Base-by-base conservation (phyloP, 345 rosid genomes). In the Atalantia buxifolia region DNA sequence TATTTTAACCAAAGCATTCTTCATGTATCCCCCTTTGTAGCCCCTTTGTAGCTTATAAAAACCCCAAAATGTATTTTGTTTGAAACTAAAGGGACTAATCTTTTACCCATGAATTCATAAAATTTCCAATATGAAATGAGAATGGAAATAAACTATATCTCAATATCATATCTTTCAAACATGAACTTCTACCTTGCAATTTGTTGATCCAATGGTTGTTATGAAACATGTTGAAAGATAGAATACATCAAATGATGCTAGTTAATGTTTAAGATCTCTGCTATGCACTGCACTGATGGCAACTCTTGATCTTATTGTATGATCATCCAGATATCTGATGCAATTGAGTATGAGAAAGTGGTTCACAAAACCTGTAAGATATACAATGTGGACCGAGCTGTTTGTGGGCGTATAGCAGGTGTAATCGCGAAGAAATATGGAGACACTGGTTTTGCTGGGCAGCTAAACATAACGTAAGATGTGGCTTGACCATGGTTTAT, bases 361-460 rank as follows among this genome's bases (percentile, higher is more conserved):
- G 90, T 91, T 65, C 76, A 85, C 7, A 94, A 94, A 84, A 96
- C 97, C 12, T 28, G 89, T 45, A 87, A 85, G 71, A 94, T 96
- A 89, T 88, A 82, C 91, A 96, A 96, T 79, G 87, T 96, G 81
- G 97, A 96, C 84, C 99, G 98, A 75, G 97, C 99, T 8, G 97
- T 83, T 80, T 96, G 98, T 86, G 97, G 99, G 76, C 97, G 99
- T 66, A 56, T 92, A 81, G 93, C 98, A 36, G 99, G 99, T 16
- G 97, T 81, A 50, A 78, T 94, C 25, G 99, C 99, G 33, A 94
- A 92, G 89, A 96, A 90, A 80, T 94, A 96, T 80, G 99, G 99
- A 45, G 98, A 96, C 84, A 91, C 97, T 75, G 98, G 99, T 76
- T 96, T 96, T 83, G 98, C 99, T 0, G 99, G 99, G 80, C 98